phyloP scores from a whole-genome alignment of 495 filamentous ascomycete species.

The Geopyxis carbonaria region DNA sequence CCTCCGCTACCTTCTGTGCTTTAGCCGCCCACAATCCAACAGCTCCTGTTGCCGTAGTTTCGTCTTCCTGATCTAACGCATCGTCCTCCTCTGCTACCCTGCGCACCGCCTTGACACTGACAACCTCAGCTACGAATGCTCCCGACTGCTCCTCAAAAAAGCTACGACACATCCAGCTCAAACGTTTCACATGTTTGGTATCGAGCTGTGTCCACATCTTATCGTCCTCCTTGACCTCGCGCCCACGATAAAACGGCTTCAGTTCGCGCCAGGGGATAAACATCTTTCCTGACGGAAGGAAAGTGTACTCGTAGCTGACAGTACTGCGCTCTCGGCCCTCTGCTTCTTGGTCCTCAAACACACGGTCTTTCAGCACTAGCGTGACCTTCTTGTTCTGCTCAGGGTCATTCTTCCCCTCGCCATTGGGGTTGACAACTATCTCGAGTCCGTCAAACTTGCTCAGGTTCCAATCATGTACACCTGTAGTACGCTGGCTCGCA shows the following conservation, averaged over 20 bases:
- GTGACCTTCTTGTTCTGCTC: constrained; percentile 51
- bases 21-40: no score
- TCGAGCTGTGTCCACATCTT: constrained; percentile 35
- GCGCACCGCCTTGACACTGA: no score
- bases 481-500: constrained; percentile 52
- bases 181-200: constrained; percentile 38
- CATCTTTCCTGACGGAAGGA: constrained; percentile 14
- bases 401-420: constrained; percentile 18
- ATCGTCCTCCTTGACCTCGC: constrained; percentile 36
- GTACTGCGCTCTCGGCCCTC: constrained; percentile 43
- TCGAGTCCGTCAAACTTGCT: constrained; percentile 39
- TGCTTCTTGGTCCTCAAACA: constrained; percentile 37
- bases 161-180: constrained; percentile 64
- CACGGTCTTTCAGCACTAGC: constrained; percentile 51
- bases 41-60: no score
- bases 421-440: constrained; percentile 22
- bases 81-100: no score
- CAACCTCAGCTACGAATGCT: not conserved
- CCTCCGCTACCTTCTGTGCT: no score
- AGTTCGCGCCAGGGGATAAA: constrained; percentile 38
- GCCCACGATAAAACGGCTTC: constrained; percentile 55
- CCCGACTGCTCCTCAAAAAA: constrained; percentile 17
- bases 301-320: constrained; percentile 36
- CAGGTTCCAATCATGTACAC: constrained; percentile 37
- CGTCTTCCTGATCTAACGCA: no score